A percentile compares a stretch with the other conserved stretches of the same genome.
These are phyloP conservation scores for Russula griseocarnosa DNA, from an alignment of 768 basidiomycete genomes.

Conservation along the genomic window DNA sequence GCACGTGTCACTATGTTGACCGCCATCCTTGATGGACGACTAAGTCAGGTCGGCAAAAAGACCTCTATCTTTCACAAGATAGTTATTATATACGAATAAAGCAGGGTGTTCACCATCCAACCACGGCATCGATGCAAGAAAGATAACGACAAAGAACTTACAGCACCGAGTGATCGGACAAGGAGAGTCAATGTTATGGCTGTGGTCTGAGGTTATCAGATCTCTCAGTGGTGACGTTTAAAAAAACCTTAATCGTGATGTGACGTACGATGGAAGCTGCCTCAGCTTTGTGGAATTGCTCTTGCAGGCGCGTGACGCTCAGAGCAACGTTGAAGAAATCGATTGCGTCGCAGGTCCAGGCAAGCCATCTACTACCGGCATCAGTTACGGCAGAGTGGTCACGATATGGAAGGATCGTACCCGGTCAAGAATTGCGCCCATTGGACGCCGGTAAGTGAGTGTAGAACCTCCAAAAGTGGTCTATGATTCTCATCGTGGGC, in stretches of 20 bases:
- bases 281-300: constrained; percentile 43
- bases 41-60: not conserved
- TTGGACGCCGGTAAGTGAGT: constrained; percentile 44
- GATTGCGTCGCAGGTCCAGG: constrained; percentile 84
- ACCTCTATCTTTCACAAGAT: not conserved
- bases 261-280: constrained; percentile 44
- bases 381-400: constrained; percentile 1
- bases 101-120: not conserved
- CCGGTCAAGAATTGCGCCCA: constrained; percentile 55
- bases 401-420: constrained; percentile 31
- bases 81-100: not conserved
- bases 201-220: constrained; percentile 46
- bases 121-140: not conserved
- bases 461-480: constrained; percentile 42
- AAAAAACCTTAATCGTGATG: constrained; percentile 21
- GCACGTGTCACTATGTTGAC: not conserved
- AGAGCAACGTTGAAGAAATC: constrained; percentile 82
- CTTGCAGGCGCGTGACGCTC: constrained; percentile 44
- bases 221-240: not conserved
- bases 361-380: constrained; percentile 55
- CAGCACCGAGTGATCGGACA: constrained; percentile 80
- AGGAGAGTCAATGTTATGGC: constrained; percentile 90
- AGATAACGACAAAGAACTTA: constrained; percentile 31
- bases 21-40: not conserved
- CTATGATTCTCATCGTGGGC: constrained; percentile 13